Evolutionary conservation across 306 rosid species (phyloP), one percentile per base, ranked within the genome.

Genomic region (Astragalus membranaceus): DNA sequence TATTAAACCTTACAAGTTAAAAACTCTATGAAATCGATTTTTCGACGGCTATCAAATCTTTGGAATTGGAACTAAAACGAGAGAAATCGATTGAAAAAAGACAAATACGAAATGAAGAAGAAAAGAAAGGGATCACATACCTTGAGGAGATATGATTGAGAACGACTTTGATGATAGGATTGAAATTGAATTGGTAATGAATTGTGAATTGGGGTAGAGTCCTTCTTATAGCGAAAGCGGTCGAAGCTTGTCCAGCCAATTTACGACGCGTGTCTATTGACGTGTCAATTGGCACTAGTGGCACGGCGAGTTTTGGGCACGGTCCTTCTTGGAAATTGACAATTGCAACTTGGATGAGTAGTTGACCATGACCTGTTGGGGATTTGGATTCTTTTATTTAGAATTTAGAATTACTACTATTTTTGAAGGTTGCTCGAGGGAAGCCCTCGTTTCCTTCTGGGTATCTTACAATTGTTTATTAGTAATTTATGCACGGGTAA

Each of bases 181-280:
- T 30, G 69, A 20, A 46, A 60, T 6, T 0, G 1, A 0, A 0
- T 0, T 0, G 6, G 20, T 1, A 20, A 20, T 20, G 23, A 20
- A 20, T 20, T 1, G 23, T 20, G 23, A 20, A 20, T 20, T 20
- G 23, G 23, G 23, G 3, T 5, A 1, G 36, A 15, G 67, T 32
- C 6, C 7, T 0, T 46, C 73, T 79, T 83, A 83, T 79, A 72
- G 61, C 48, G 8, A 29, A 58, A 0, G 23, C 1, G 62, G 52
- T 10, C 8, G 61, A 13, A 3, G 7, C 0, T 7, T 15, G 0
- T 7, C 81, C 67, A 75, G 2, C 61, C 10, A 55, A 3, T 0
- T 10, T 2, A 1, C 0, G 50, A 79, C 87, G 33, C 84, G 84
- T 82, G 72, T 55, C 29, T 0, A 3, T 5, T 23, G 16, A 30